These are phyloP conservation scores for Aspergillus latus DNA, from an alignment of 2,329 filamentous ascomycete genomes.

Conservation along the genomic window DNA sequence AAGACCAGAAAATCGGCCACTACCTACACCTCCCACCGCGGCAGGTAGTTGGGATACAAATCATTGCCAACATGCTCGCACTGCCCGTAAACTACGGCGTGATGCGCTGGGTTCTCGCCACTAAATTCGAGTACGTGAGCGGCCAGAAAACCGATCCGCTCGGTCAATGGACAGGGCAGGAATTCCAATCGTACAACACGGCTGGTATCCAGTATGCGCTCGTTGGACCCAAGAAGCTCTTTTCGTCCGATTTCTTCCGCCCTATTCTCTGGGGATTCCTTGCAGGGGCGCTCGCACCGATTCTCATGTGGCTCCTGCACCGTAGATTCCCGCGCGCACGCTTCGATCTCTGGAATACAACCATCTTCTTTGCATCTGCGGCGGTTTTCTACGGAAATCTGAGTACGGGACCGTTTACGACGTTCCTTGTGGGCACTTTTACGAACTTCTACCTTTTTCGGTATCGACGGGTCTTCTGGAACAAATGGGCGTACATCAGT, in stretches of 20 bases:
- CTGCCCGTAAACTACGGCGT: slow-evolving; percentile 63
- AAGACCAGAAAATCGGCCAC: slow-evolving; percentile 65
- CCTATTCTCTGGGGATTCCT: slow-evolving; percentile 36
- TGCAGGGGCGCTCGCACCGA: slow-evolving; percentile 31
- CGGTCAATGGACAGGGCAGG: slow-evolving; percentile 63
- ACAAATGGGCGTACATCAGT: slow-evolving; percentile 61
- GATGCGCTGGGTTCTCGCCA: slow-evolving; percentile 59
- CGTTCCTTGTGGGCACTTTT: slow-evolving; percentile 60
- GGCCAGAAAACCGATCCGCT: slow-evolving; percentile 54
- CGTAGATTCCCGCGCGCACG: slow-evolving; percentile 54
- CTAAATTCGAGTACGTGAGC: slow-evolving; percentile 57
- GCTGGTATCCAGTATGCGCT: slow-evolving; percentile 62
- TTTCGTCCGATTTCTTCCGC: slow-evolving; percentile 29
- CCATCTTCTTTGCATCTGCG: slow-evolving; percentile 60
- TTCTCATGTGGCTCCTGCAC: slow-evolving; percentile 52
- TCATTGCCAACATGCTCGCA: slow-evolving; percentile 59
- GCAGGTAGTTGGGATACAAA: slow-evolving; percentile 60
- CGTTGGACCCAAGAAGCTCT: slow-evolving; percentile 43
- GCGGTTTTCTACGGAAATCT: slow-evolving; percentile 62
- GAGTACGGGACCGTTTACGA: slow-evolving; percentile 58
- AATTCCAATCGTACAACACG: slow-evolving; percentile 52
- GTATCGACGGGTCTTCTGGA: slow-evolving; percentile 58
- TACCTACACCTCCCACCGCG: slow-evolving; percentile 63
- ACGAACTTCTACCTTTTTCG: slow-evolving; percentile 62
- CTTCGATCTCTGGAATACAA: slow-evolving; percentile 60